Conservation (phyloP, 225 moss, liverwort and hornwort genomes). For the Antitrichia curtipendula region DNA sequence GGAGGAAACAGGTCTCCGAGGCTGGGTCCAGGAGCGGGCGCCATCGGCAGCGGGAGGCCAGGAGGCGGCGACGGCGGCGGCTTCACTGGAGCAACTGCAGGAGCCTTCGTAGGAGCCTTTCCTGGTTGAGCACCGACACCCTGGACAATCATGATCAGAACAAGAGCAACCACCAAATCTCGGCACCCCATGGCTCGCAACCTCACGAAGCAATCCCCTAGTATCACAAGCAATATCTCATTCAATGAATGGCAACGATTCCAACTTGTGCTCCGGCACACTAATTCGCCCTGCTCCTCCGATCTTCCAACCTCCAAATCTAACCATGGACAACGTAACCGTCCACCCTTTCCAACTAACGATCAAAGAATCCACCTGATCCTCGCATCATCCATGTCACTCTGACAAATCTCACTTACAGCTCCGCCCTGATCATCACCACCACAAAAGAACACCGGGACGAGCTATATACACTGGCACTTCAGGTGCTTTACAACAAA, state of each 20-base stretch:
- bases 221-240: neutral
- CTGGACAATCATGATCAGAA: neutral
- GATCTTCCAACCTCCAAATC: neutral
- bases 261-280: neutral
- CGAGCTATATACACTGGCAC: neutral
- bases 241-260: neutral
- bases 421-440: neutral
- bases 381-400: neutral
- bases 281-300: neutral
- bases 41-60: neutral
- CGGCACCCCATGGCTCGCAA: neutral
- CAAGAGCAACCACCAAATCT: neutral
- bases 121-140: neutral
- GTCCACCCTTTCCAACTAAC: neutral
- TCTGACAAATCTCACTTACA: neutral
- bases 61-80: neutral
- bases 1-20: constrained; percentile 11
- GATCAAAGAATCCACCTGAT: neutral
- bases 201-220: neutral
- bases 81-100: neutral
- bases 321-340: neutral
- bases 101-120: neutral
- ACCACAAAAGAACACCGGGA: neutral
- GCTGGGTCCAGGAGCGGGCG: constrained; percentile 18
- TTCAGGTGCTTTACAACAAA: neutral